phyloP scores from a whole-genome alignment of 768 basidiomycete species.

The Hygrophorus russula region DNA sequence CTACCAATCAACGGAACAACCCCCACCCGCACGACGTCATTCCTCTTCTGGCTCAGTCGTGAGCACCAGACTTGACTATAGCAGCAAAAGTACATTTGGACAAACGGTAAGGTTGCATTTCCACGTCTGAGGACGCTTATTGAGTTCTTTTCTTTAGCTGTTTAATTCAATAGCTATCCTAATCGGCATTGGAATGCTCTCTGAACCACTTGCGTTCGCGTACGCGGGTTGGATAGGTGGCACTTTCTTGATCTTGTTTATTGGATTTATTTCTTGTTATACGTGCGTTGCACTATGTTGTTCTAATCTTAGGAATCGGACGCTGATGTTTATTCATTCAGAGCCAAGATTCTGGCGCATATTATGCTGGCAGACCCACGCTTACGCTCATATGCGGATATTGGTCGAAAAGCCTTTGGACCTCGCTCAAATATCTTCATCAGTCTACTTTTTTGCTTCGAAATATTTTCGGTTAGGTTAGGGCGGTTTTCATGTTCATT shows the following conservation, averaged over 20 bases:
- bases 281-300: slow-evolving; percentile 44
- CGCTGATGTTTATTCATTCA: slow-evolving; percentile 17
- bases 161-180: slow-evolving; percentile 84
- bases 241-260: slow-evolving; percentile 58
- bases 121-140: not conserved
- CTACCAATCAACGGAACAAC: slow-evolving; percentile 7
- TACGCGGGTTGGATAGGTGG: slow-evolving; percentile 86
- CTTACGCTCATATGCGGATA: slow-evolving; percentile 79
- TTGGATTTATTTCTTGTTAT: slow-evolving; percentile 77
- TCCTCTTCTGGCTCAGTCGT: slow-evolving; percentile 22
- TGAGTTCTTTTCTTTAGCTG: slow-evolving; percentile 34
- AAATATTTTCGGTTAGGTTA: slow-evolving; percentile 76
- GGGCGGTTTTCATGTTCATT: not conserved
- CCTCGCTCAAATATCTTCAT: slow-evolving; percentile 53
- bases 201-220: slow-evolving; percentile 84
- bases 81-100: slow-evolving; percentile 60
- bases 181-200: slow-evolving; percentile 81
- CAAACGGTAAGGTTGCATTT: slow-evolving; percentile 45
- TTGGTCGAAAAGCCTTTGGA: slow-evolving; percentile 85
- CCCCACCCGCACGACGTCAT: slow-evolving; percentile 15
- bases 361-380: slow-evolving; percentile 62
- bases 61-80: slow-evolving; percentile 21
- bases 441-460: slow-evolving; percentile 71
- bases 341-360: slow-evolving; percentile 77
- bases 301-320: not conserved